phyloP scores from a whole-genome alignment of 1,139 yeast species.

The Entelexis paramagnoliae region DNA sequence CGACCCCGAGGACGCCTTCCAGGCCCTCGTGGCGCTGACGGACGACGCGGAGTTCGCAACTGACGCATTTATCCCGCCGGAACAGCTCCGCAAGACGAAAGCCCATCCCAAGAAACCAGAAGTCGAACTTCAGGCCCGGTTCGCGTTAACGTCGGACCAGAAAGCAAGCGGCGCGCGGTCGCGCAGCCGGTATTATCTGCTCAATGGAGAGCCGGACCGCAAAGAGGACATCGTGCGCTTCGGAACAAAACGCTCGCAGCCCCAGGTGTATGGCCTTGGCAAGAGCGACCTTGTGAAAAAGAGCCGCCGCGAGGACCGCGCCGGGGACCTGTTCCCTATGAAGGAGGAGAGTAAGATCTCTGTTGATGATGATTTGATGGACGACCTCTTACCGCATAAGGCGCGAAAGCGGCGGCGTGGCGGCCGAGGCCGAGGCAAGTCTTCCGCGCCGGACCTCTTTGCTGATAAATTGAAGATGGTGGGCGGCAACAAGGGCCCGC shows the following conservation, averaged over 20 bases:
- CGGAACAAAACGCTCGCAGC: conserved; percentile 24
- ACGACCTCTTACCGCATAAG: conserved; percentile 16
- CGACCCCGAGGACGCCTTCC: conserved; percentile 21
- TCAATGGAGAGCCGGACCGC: conserved; percentile 66
- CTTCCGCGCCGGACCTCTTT: conserved; percentile 21
- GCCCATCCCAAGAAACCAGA: conserved; percentile 38
- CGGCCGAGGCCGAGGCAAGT: conserved; percentile 12
- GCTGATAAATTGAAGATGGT: conserved; percentile 13
- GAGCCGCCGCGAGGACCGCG: conserved; percentile 6
- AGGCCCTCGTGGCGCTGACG: conserved; percentile 24
- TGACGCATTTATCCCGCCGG: conserved; percentile 19
- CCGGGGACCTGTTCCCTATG: conserved; percentile 23
- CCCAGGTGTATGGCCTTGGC: conserved; percentile 21
- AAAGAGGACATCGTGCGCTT: conserved; percentile 30
- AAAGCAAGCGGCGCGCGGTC: conserved; percentile 51
- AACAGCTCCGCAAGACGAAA: conserved; percentile 30
- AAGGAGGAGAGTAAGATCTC: conserved; percentile 15
- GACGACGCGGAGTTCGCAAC: conserved; percentile 23
- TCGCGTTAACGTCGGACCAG: conserved; percentile 45
- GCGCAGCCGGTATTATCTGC: conserved; percentile 54
- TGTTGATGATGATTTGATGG: conserved; percentile 12
- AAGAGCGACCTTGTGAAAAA: conserved; percentile 16
- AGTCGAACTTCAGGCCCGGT: conserved; percentile 37
- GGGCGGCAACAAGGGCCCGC: conserved; percentile 1
- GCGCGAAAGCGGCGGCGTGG: conserved; percentile 6